A percentile compares a stretch with the other conserved stretches of the same genome.
Evolutionary conservation across 129 eudicot species (phyloP).

Genomic region (Ambrosia artemisiifolia): DNA sequence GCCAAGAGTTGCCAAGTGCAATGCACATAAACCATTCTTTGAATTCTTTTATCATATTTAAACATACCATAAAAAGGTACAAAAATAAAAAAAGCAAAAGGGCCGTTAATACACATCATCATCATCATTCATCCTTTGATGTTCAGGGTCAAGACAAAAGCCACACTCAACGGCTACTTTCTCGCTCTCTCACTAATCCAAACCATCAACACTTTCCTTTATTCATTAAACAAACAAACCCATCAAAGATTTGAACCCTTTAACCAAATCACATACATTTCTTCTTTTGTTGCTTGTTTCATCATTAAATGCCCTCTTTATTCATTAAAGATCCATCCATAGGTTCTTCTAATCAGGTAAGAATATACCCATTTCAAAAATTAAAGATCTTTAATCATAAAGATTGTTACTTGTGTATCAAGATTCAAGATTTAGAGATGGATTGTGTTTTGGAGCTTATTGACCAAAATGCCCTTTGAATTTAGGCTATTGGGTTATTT

Average conservation of each 20-base stretch:
- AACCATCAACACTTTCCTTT: constrained; percentile 12
- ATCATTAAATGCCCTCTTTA: not conserved
- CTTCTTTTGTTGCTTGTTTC: constrained; percentile 19
- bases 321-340: constrained; percentile 14
- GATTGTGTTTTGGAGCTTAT: constrained; percentile 13
- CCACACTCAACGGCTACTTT: constrained; percentile 61
- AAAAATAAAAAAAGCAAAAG: not conserved
- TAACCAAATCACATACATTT: constrained; percentile 12
- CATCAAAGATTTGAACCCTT: constrained; percentile 10
- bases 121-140: not conserved
- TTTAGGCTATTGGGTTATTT: not conserved
- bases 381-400: not conserved
- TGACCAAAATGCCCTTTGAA: constrained; percentile 31
- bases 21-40: not conserved
- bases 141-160: constrained; percentile 40
- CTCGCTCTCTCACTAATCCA: constrained; percentile 39
- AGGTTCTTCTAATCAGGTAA: constrained; percentile 35
- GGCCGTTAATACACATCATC: not conserved
- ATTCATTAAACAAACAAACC: constrained; percentile 24
- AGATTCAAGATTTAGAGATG: constrained; percentile 1
- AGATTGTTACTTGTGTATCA: not conserved
- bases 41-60: not conserved
- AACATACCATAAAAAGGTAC: not conserved
- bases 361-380: constrained; percentile 30
- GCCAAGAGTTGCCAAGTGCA: not conserved